Conservation (phyloP, 495 filamentous ascomycete genomes). For the Podospora sp. region DNA sequence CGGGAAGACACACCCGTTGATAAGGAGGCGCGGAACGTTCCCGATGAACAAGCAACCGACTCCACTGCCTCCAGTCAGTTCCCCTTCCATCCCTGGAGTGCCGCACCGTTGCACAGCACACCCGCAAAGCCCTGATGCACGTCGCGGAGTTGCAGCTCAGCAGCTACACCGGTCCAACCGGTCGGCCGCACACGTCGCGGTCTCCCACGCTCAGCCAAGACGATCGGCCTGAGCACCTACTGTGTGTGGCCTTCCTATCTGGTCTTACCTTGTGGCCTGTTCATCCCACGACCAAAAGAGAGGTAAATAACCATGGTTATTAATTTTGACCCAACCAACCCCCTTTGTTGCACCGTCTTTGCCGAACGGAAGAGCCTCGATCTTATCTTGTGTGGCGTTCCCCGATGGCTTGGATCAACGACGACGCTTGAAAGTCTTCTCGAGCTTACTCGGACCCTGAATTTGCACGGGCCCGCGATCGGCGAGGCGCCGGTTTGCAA, state of each 20-base stretch:
- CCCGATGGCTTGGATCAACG: not conserved
- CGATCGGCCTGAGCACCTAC: constrained; percentile 19
- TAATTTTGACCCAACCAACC: not conserved
- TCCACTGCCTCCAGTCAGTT: not conserved
- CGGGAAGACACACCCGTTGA: no score
- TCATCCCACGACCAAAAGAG: constrained; percentile 4
- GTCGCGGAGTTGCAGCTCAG: not conserved
- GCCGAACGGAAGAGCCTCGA: not conserved
- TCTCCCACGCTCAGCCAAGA: constrained; percentile 24
- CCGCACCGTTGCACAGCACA: not conserved
- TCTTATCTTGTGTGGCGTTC: not conserved
- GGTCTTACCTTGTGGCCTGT: constrained; percentile 12
- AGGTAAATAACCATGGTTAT: constrained; percentile 1
- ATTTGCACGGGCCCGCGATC: constrained; percentile 6
- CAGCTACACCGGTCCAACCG: constrained; percentile 6
- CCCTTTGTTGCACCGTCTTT: not conserved
- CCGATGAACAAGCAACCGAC: not conserved
- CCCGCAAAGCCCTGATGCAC: not conserved
- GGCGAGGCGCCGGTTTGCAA: not conserved
- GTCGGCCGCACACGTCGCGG: not conserved
- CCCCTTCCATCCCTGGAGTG: not conserved
- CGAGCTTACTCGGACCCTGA: not conserved
- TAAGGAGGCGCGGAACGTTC: not conserved
- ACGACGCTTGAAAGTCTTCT: no score
- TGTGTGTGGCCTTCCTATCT: constrained; percentile 25